Evolutionary conservation across 257 asterid genomes (phyloP), one percentile per base, ranked within the genome.

Genomic region (Fraxinus excelsior): DNA sequence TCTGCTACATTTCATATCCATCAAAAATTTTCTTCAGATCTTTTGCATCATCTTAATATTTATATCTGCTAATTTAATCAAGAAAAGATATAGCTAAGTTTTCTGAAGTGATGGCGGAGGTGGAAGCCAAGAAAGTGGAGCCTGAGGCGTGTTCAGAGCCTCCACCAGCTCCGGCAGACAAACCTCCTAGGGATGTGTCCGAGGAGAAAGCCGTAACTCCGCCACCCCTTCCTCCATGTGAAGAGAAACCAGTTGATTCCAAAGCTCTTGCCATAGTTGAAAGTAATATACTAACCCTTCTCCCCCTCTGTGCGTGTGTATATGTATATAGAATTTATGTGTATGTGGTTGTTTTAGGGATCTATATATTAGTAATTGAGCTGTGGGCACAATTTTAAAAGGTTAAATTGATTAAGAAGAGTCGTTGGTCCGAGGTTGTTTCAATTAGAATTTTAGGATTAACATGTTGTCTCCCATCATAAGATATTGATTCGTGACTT

Each of bases 181-280:
- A 80, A 73, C 73, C 85, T 66, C 83, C 91, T 18, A 89, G 87
- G 74, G 92, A 91, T 13, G 92, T 81, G 83, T 75, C 92, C 2
- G 95, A 88, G 88, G 99, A 90, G 88, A 91, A 93, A 81, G 38
- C 87, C 3, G 78, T 95, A 32, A 32, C 81, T 38, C 87, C 89
- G 18, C 74, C 80, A 40, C 76, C 80, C 16, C 73, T 76, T 5
- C 86, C 87, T 66, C 88, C 90, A 10, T 62, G 77, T 23, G 94
- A 80, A 46, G 90, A 89, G 66, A 87, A 86, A 25, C 32, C 68
- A 10, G 68, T 25, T 11, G 68, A 11, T 23, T 31, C 74, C 84
- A 80, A 82, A 82, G 88, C 88, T 12, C 85, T 87, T 53, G 87
- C 70, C 79, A 25, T 84, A 0, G 84, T 80, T 74, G 84, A 82